Percentiles rank a stretch among this genome's conserved stretches.
Conservation (phyloP, 768 basidiomycete genomes). For the Tylopilus felleus region DNA sequence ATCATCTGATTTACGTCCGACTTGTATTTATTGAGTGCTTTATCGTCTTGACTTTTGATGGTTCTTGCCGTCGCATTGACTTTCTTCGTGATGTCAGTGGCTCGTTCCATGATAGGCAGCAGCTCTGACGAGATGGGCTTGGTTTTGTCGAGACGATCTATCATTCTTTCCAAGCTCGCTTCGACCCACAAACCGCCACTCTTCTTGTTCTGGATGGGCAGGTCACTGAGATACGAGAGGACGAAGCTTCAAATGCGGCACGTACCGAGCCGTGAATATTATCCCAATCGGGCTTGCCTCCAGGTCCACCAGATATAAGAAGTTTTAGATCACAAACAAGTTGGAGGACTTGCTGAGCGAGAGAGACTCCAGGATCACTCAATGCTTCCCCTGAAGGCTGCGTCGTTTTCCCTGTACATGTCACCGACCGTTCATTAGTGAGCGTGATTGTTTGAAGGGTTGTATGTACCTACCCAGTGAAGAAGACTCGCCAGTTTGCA, state of each 20-base stretch:
- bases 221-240: not conserved
- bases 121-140: slow-evolving; percentile 15
- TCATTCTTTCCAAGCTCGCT: slow-evolving; percentile 9
- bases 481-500: not conserved
- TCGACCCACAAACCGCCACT: slow-evolving; percentile 17
- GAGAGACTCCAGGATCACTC: slow-evolving; percentile 7
- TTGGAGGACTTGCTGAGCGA: slow-evolving; percentile 5
- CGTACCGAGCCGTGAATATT: slow-evolving; percentile 14
- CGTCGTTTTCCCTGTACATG: not conserved
- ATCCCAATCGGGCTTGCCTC: slow-evolving; percentile 14
- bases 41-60: not conserved
- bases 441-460: not conserved
- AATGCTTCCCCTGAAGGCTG: not conserved
- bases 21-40: slow-evolving; percentile 1
- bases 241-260: not conserved
- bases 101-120: slow-evolving; percentile 8
- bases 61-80: slow-evolving; percentile 5
- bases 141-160: slow-evolving; percentile 8
- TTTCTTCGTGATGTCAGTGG: not conserved
- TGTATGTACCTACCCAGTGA: too few species aligned
- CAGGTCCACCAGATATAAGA: slow-evolving; percentile 11
- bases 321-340: slow-evolving; percentile 6
- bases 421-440: too few species aligned
- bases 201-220: not conserved
- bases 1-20: slow-evolving; percentile 11